phyloP scores from a whole-genome alignment of 441 rosid genomes.

The Rhodomyrtus psidioides region DNA sequence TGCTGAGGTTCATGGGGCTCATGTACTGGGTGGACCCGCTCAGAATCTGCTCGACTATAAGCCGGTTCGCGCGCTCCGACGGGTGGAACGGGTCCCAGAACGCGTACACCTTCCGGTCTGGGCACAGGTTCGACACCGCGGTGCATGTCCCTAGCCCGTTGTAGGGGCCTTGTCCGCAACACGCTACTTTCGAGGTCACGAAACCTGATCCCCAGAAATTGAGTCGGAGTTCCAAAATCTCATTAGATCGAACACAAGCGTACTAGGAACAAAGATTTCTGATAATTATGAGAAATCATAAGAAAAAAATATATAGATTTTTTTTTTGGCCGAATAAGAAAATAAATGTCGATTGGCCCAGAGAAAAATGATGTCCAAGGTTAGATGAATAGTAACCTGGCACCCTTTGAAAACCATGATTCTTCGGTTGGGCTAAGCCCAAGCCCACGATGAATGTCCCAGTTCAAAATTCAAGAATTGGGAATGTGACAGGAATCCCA shows the following conservation, averaged over 20 bases:
- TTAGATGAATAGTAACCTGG: too few species aligned
- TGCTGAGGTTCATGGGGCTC: slow-evolving; percentile 5
- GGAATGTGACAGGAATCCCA: background rate
- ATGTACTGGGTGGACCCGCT: background rate
- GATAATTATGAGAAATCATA: background rate
- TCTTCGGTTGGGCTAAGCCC: background rate
- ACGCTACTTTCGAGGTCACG: background rate
- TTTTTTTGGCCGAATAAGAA: too few species aligned
- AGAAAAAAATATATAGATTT: background rate
- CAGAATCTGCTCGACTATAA: background rate
- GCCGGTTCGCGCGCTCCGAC: background rate
- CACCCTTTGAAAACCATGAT: background rate
- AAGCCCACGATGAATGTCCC: background rate
- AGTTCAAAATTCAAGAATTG: background rate
- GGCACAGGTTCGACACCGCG: background rate
- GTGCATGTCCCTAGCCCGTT: slow-evolving; percentile 2
- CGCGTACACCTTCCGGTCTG: background rate
- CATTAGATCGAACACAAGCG: background rate
- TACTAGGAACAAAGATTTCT: background rate
- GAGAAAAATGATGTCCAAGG: background rate
- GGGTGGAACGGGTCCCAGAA: slow-evolving; percentile 4
- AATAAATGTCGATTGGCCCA: background rate
- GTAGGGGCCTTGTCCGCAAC: slow-evolving; percentile 1
- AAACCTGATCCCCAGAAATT: background rate
- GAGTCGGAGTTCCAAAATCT: background rate